Evolutionary conservation across 495 filamentous ascomycete species (phyloP), one percentile per base, ranked within the genome.

Genomic region (Lepidopterella palustris): DNA sequence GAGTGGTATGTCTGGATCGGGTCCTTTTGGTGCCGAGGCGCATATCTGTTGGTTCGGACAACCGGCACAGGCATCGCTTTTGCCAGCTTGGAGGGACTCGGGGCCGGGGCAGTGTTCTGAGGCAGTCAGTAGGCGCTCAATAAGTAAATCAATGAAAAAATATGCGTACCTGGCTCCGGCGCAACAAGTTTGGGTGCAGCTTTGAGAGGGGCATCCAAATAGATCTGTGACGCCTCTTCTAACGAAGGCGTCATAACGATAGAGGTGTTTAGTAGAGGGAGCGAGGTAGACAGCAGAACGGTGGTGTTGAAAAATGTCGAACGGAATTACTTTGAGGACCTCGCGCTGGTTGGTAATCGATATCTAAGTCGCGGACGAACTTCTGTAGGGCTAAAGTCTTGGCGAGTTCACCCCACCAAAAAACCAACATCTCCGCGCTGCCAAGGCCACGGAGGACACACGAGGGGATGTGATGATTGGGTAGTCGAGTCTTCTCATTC

Each of bases 11-110:
- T 97, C 95, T 0, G 92, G 93, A 71, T 98, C 93, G 11, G 95
- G 92, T 2, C 92, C 93, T 73, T 96, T 97, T 26, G 95, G 93
- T 0, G 91, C 86, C 1, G 90, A 86, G 40, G 92, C 90, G 76
- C 93, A 98, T 62, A 98, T 97, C 13, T 81, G 72, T 79, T 98
- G 92, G 74, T 98, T 98, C 2, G 93, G 93, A 68, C 93, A 98
- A 45, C 90, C 89, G 47, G 85, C 89, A 75, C 93, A 98, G 48
- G 90, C 88, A 72, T 92, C 89, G 53, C 84, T 85, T 76, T 86
- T 81, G 55, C 93, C 93, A 32, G 93, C 93, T 66, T 84, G 72
- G 62, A 89, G 79, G 25, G 89, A 93, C 74, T 96, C 90, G 32
- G 93, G 93, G 2, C 93, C 93, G 28, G 95, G 95, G 68, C 93